These are phyloP conservation scores for Spathaspora hagerdaliae DNA, from an alignment of 805 yeast genomes.

Conservation along the genomic window DNA sequence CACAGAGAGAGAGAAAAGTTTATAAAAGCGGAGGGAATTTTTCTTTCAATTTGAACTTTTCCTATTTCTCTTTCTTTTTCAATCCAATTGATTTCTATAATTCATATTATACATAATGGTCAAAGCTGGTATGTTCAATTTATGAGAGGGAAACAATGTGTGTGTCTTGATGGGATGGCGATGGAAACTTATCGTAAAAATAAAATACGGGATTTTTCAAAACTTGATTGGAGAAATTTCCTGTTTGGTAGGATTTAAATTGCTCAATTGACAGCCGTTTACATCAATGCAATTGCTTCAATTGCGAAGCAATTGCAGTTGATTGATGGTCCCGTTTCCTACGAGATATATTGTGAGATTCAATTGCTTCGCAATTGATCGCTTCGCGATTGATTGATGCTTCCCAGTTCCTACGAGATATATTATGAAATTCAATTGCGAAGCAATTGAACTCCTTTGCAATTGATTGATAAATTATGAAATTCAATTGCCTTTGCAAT, in stretches of 20 bases:
- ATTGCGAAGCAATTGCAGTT: too few relatives aligned
- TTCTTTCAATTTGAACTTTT: background rate
- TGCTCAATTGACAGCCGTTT: conserved; percentile 7
- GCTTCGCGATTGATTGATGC: too few relatives aligned
- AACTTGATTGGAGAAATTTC: background rate
- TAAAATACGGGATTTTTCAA: too few relatives aligned
- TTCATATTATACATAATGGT: conserved; percentile 55
- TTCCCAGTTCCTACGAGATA: background rate
- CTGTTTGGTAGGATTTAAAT: background rate
- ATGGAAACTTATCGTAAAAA: too few relatives aligned
- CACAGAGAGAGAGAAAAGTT: too few relatives aligned
- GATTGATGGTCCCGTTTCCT: too few relatives aligned
- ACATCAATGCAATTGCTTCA: too few relatives aligned
- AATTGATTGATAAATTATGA: background rate
- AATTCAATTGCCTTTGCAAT: too few relatives aligned
- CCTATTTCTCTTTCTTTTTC: background rate
- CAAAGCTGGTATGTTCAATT: conserved; percentile 55
- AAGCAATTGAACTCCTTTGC: background rate
- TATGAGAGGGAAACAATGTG: too few relatives aligned
- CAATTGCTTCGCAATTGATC: too few relatives aligned
- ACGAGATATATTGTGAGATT: background rate
- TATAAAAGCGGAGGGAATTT: background rate
- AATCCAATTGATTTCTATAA: conserved; percentile 3
- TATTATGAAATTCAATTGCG: too few relatives aligned
- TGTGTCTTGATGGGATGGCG: too few relatives aligned